Percentiles rank a stretch among this genome's conserved stretches.
phyloP scores from a whole-genome alignment of 495 filamentous ascomycete species.

The Immersiella caudata region DNA sequence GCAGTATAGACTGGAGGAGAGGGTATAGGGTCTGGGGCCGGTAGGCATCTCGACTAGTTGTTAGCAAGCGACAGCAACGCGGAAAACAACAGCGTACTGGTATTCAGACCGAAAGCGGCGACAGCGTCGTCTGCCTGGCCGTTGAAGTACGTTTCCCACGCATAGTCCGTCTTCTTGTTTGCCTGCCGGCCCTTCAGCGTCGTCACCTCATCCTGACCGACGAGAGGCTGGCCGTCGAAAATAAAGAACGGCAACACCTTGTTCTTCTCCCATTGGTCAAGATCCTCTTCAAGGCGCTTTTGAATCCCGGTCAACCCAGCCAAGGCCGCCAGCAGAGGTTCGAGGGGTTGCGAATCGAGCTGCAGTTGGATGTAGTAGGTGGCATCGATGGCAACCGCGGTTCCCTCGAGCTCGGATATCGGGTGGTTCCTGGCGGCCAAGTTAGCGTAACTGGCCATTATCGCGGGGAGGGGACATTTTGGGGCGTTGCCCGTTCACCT shows the following conservation, averaged over 20 bases:
- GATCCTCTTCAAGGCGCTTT: slow-evolving; percentile 69
- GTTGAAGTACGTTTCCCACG: slow-evolving; percentile 87
- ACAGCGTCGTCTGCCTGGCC: slow-evolving; percentile 78
- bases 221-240: slow-evolving; percentile 82
- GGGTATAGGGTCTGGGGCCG: slow-evolving; percentile 65
- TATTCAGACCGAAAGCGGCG: slow-evolving; percentile 71
- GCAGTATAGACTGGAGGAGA: slow-evolving; percentile 73
- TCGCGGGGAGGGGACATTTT: not conserved
- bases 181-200: slow-evolving; percentile 51
- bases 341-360: slow-evolving; percentile 66
- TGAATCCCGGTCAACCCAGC: slow-evolving; percentile 84
- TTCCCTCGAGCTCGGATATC: slow-evolving; percentile 62
- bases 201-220: slow-evolving; percentile 63
- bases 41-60: slow-evolving; percentile 52
- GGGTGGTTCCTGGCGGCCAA: slow-evolving; percentile 35
- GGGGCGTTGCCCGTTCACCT: slow-evolving; percentile 21
- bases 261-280: slow-evolving; percentile 66
- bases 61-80: slow-evolving; percentile 29
- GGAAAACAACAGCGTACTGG: slow-evolving; percentile 57
- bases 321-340: slow-evolving; percentile 86
- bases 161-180: slow-evolving; percentile 55
- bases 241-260: slow-evolving; percentile 76
- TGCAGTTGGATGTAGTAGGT: slow-evolving; percentile 81
- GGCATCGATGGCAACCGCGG: slow-evolving; percentile 83
- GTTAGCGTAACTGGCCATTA: slow-evolving; percentile 16